Percentiles rank a stretch among this genome's conserved stretches.
These are phyloP conservation scores for Scedosporium aurantiacum DNA, from an alignment of 2,329 filamentous ascomycete genomes.

Conservation along the genomic window DNA sequence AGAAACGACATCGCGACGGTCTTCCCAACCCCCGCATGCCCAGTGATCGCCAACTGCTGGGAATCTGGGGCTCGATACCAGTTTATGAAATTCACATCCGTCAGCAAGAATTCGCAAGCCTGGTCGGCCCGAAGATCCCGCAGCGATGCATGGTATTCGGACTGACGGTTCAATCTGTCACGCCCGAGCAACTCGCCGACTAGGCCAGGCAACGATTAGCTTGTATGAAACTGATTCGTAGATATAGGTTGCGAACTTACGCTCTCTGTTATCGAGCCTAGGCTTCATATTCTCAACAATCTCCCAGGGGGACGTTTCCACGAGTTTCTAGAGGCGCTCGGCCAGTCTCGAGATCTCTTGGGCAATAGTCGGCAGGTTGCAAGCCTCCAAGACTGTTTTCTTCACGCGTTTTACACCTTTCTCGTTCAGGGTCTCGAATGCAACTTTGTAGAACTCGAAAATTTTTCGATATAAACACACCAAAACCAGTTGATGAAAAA, in stretches of 20 bases:
- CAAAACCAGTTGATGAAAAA: slow-evolving; percentile 14
- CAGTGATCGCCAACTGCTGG: slow-evolving; percentile 10
- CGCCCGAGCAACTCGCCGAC: neutral
- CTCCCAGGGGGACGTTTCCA: slow-evolving; percentile 16
- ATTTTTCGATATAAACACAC: too few relatives aligned
- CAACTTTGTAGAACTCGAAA: too few relatives aligned
- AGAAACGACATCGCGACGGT: slow-evolving; percentile 12
- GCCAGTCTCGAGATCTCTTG: too few relatives aligned
- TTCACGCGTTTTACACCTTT: too few relatives aligned
- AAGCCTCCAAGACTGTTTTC: too few relatives aligned
- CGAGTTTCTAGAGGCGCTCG: too few relatives aligned
- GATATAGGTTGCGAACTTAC: slow-evolving; percentile 10
- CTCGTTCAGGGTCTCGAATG: too few relatives aligned
- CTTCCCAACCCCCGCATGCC: slow-evolving; percentile 14
- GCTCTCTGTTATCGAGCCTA: slow-evolving; percentile 16
- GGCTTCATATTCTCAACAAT: slow-evolving; percentile 15
- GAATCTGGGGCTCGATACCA: slow-evolving; percentile 9
- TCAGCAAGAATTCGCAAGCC: slow-evolving; percentile 11
- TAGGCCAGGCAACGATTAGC: neutral
- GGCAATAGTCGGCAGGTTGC: too few relatives aligned
- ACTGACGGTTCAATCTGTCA: neutral
- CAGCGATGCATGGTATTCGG: slow-evolving; percentile 9
- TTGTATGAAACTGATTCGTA: neutral
- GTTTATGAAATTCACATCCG: slow-evolving; percentile 5
- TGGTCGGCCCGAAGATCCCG: slow-evolving; percentile 8